phyloP scores from a whole-genome alignment of 2,329 filamentous ascomycete genomes.

The Trichoderma sp. region DNA sequence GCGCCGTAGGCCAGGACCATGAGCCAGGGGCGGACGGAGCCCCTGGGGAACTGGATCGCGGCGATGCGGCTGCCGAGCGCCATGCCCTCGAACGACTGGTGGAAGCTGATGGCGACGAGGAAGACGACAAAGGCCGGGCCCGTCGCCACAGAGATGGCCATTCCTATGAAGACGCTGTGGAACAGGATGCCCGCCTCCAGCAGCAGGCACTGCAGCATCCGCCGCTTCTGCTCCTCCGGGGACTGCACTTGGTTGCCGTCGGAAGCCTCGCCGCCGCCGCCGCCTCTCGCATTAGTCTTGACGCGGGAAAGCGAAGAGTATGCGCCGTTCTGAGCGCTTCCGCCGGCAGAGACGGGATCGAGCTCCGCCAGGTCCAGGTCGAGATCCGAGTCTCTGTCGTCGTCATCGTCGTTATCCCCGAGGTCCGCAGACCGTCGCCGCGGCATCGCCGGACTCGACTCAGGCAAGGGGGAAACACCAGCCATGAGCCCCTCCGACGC shows the following conservation, averaged over 20 bases:
- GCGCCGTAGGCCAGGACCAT: constrained; percentile 77
- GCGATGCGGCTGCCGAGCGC: constrained; percentile 84
- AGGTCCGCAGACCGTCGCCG: constrained; percentile 39
- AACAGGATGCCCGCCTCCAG: constrained; percentile 84
- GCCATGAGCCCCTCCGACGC: constrained; percentile 59
- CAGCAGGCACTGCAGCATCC: constrained; percentile 75
- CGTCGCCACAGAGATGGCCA: constrained; percentile 80
- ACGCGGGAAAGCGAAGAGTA: constrained; percentile 40
- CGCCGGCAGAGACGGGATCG: constrained; percentile 45
- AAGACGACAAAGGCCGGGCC: constrained; percentile 80
- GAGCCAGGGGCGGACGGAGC: constrained; percentile 76
- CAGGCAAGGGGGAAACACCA: constrained; percentile 60
- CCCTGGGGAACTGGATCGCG: constrained; percentile 74
- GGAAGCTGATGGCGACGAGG: constrained; percentile 77
- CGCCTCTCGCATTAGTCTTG: constrained; percentile 6
- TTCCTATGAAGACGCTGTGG: constrained; percentile 83
- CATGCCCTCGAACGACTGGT: constrained; percentile 87
- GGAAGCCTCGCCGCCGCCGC: constrained; percentile 28
- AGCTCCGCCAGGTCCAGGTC: constrained; percentile 65
- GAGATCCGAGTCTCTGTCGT: constrained; percentile 57
- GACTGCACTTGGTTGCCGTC: constrained; percentile 38
- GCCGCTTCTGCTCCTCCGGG: constrained; percentile 63
- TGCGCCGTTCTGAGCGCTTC: constrained; percentile 34
- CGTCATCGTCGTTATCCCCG: constrained; percentile 42
- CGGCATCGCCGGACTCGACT: constrained; percentile 49